Evolutionary conservation across 768 basidiomycete species (phyloP).

Genomic region (Lyophyllum shimeji): DNA sequence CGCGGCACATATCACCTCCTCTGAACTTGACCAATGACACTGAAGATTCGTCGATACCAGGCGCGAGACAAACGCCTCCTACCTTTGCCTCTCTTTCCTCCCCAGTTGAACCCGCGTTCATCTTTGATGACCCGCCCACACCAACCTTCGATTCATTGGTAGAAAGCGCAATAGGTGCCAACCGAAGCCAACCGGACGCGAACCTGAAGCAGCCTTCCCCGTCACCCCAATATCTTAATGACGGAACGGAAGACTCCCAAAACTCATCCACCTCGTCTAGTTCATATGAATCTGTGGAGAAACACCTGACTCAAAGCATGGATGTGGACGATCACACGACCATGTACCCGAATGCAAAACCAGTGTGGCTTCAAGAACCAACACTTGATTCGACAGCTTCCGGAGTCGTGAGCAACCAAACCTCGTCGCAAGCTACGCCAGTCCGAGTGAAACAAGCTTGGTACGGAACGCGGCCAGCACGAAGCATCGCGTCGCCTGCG

Average conservation of each 20-base stretch:
- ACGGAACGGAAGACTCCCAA: slow-evolving; percentile 8
- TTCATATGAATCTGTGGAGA: slow-evolving; percentile 45
- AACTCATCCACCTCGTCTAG: slow-evolving; percentile 28
- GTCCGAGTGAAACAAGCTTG: slow-evolving; percentile 27
- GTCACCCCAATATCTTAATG: background rate
- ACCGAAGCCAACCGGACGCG: background rate
- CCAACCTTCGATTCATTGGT: slow-evolving; percentile 21
- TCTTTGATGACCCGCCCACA: slow-evolving; percentile 13
- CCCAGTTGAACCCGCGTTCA: slow-evolving; percentile 14
- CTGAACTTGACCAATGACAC: background rate
- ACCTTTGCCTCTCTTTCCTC: slow-evolving; percentile 29
- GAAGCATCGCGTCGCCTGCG: slow-evolving; percentile 1
- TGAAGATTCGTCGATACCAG: background rate
- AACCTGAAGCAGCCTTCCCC: background rate
- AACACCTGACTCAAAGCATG: slow-evolving; percentile 46
- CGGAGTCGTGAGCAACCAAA: background rate
- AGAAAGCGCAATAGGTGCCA: slow-evolving; percentile 8
- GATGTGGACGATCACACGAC: slow-evolving; percentile 15
- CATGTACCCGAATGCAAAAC: background rate
- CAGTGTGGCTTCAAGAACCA: background rate
- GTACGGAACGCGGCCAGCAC: slow-evolving; percentile 28
- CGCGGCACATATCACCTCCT: background rate
- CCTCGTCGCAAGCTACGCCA: slow-evolving; percentile 16
- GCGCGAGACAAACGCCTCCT: slow-evolving; percentile 9
- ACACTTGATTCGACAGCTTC: background rate